These are phyloP conservation scores for Raddia distichophylla DNA, from an alignment of 176 grass and related monocot species.

Conservation along the genomic window DNA sequence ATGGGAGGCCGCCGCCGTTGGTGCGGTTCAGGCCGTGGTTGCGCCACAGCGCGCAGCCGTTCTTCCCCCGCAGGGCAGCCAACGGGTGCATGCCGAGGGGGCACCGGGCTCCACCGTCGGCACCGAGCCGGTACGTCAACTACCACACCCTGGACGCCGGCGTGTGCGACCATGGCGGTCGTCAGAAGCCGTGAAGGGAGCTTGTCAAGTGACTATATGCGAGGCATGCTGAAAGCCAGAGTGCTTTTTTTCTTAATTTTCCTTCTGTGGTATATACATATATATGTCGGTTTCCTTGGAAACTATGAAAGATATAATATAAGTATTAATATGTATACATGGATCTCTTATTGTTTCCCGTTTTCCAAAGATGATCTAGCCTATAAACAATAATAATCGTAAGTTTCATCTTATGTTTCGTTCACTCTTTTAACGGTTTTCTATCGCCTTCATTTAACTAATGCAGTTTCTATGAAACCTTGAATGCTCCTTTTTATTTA, in stretches of 20 bases:
- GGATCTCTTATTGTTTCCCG: neutral
- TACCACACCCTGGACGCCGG: constrained; percentile 71
- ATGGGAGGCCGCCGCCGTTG: neutral
- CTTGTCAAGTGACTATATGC: neutral
- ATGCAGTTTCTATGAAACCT: neutral
- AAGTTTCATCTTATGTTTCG: neutral
- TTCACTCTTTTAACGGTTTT: neutral
- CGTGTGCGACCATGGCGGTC: constrained; percentile 34
- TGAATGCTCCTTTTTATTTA: neutral
- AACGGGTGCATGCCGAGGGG: constrained; percentile 78
- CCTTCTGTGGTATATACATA: neutral
- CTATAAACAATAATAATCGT: neutral
- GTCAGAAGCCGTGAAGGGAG: constrained; percentile 34
- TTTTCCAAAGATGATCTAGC: neutral
- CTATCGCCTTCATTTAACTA: neutral
- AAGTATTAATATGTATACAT: neutral
- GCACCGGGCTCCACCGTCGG: constrained; percentile 62
- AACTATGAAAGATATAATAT: neutral
- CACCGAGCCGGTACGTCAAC: constrained; percentile 82
- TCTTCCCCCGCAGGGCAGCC: constrained; percentile 37
- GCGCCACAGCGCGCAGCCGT: constrained; percentile 12
- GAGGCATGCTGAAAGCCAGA: constrained; percentile 1
- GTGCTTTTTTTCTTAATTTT: neutral
- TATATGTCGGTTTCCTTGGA: neutral
- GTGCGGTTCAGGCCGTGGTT: constrained; percentile 24